Evolutionary conservation across 2,329 filamentous ascomycete species (phyloP), one percentile per base, ranked within the genome.

Genomic region (Colletotrichum siamense): DNA sequence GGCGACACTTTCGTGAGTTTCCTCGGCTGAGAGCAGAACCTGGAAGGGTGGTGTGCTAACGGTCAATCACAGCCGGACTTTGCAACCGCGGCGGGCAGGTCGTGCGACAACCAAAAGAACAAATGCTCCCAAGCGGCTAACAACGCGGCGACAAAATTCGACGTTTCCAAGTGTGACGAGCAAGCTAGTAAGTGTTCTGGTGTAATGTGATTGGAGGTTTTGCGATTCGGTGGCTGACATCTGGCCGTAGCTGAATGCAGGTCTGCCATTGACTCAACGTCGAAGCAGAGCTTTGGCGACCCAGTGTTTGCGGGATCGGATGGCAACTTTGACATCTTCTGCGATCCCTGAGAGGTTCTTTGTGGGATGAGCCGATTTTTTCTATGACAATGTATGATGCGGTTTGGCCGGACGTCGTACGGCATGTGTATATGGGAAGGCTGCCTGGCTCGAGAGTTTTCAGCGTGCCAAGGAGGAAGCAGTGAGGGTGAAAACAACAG

Each of bases 101-200:
- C 87, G 2, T 90, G 89, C 81, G 87, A 88, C 78, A 86, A 87
- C 78, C 88, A 90, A 80, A 86, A 88, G 80, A 89, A 90, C 78
- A 81, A 79, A 22, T 90, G 89, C 75, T 84, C 86, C n/a, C 77
- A 86, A 28, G 67, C 81, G 24, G 87, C 87, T 39, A 89, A 89
- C 77, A 82, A 80, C 57, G 78, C 79, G 66, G 71, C 81, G 65
- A 32, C 75, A 61, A 74, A 76, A 28, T 85, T 89, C 69, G 76
- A 79, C 8, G 88, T 89, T 2, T 75, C 80, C 36, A 85, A 88
- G 32, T 90, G 88, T 73, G 87, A 90, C 70, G 78, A 82, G 18
- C 88, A 90, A 78, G 83, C 82, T 49, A 81, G 88, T 89, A 63
- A 81, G 88, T 83, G 28, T 8, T 26, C 12, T n/a, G 30, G 15